A percentile compares a stretch with the other conserved stretches of the same genome.
Conservation (phyloP, 1,284 basidiomycete species). For the Schizophyllum commune region DNA sequence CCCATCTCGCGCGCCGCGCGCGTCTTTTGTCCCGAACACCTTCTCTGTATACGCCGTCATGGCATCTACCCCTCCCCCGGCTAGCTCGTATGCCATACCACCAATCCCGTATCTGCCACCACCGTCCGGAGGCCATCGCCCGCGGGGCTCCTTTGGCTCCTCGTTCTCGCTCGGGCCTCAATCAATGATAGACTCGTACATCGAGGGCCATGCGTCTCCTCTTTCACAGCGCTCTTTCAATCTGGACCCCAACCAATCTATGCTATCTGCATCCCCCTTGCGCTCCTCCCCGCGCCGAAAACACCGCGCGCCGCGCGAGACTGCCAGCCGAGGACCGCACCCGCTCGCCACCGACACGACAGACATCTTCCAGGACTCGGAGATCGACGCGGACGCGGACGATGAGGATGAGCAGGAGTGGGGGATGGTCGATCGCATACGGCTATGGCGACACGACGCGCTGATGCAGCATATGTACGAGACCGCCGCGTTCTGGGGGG, state of each 20-base stretch:
- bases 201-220: slow-evolving; percentile 49
- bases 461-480: slow-evolving; percentile 97
- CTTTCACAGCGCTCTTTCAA: slow-evolving; percentile 45
- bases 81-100: slow-evolving; percentile 13
- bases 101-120: slow-evolving; percentile 32
- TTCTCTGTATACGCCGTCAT: slow-evolving; percentile 10
- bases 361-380: slow-evolving; percentile 64
- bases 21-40: not conserved
- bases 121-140: slow-evolving; percentile 32
- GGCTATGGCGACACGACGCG: slow-evolving; percentile 95
- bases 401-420: slow-evolving; percentile 64
- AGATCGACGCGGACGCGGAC: slow-evolving; percentile 37
- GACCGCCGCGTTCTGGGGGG: slow-evolving; percentile 97
- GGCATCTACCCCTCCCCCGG: slow-evolving; percentile 27
- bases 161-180: slow-evolving; percentile 80
- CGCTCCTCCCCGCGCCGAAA: slow-evolving; percentile 52
- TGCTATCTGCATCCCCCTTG: slow-evolving; percentile 60
- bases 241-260: slow-evolving; percentile 70
- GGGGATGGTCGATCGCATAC: slow-evolving; percentile 90
- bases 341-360: slow-evolving; percentile 72
- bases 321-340: slow-evolving; percentile 38
- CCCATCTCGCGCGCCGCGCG: not conserved
- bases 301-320: slow-evolving; percentile 32
- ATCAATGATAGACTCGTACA: slow-evolving; percentile 59
- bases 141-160: slow-evolving; percentile 61